phyloP scores from a whole-genome alignment of 306 rosid species.

The Senna tora region DNA sequence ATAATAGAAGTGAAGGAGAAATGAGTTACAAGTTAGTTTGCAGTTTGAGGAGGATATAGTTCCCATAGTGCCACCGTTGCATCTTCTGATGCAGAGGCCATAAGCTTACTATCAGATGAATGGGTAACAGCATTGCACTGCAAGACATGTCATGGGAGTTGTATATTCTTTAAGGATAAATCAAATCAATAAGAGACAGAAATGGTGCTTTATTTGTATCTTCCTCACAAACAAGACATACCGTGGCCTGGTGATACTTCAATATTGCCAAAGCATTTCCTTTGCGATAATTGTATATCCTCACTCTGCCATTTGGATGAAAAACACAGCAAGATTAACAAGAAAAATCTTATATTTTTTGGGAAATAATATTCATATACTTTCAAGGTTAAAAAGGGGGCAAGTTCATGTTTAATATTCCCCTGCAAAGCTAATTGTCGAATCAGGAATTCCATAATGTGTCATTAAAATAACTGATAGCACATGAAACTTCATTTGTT shows the following conservation, averaged over 20 bases:
- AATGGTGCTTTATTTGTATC: constrained; percentile 6
- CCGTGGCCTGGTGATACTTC: constrained; percentile 89
- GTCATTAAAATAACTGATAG: not conserved
- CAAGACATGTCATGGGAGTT: constrained; percentile 26
- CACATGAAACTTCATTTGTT: not conserved
- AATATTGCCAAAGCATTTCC: constrained; percentile 84
- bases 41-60: constrained; percentile 77
- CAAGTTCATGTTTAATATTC: constrained; percentile 19
- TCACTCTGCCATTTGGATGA: constrained; percentile 59
- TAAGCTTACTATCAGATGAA: constrained; percentile 68
- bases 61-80: constrained; percentile 88
- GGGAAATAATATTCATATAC: not conserved
- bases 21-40: constrained; percentile 26
- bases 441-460: not conserved
- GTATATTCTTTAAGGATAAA: not conserved
- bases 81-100: constrained; percentile 97
- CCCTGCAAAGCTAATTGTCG: not conserved
- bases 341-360: constrained; percentile 11
- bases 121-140: constrained; percentile 87
- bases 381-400: not conserved
- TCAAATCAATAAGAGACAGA: not conserved
- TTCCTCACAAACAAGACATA: constrained; percentile 41
- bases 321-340: constrained; percentile 23
- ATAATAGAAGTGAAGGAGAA: too few species aligned
- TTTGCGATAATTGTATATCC: constrained; percentile 80